Percentiles rank a stretch among this genome's conserved stretches.
Conservation (phyloP, 768 basidiomycete species). For the Lanmaoa pseudosensibilis region DNA sequence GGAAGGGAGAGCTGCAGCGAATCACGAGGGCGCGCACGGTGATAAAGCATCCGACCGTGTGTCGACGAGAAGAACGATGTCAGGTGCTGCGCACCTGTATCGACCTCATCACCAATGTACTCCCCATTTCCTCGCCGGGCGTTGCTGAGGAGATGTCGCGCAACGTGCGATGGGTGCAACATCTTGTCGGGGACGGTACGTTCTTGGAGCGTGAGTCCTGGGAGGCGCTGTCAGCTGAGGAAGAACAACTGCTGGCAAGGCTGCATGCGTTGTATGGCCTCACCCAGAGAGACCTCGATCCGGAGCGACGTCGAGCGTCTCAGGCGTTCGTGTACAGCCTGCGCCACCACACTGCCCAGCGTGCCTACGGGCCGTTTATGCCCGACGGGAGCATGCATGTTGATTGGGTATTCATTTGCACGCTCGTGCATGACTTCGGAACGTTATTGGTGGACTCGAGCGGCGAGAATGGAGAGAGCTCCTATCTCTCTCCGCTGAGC, state of each 20-base stretch:
- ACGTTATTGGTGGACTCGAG: slow-evolving; percentile 49
- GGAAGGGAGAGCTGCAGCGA: slow-evolving; percentile 54
- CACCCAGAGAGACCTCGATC: slow-evolving; percentile 43
- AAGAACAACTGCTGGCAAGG: slow-evolving; percentile 44
- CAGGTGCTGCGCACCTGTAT: slow-evolving; percentile 49
- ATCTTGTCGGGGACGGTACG: slow-evolving; percentile 40
- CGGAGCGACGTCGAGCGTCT: slow-evolving; percentile 37
- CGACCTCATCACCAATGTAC: slow-evolving; percentile 45
- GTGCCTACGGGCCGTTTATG: slow-evolving; percentile 58
- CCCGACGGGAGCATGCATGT: slow-evolving; percentile 43
- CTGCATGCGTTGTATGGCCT: slow-evolving; percentile 61
- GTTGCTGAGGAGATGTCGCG: slow-evolving; percentile 37
- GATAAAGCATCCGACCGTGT: slow-evolving; percentile 34
- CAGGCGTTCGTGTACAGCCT: slow-evolving; percentile 63
- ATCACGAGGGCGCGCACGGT: slow-evolving; percentile 56
- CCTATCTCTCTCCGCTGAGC: slow-evolving; percentile 43
- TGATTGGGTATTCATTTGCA: slow-evolving; percentile 61
- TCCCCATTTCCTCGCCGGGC: slow-evolving; percentile 35
- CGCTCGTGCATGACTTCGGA: slow-evolving; percentile 55
- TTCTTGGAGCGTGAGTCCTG: slow-evolving; percentile 43
- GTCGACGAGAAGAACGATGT: slow-evolving; percentile 45
- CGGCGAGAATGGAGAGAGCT: slow-evolving; percentile 33
- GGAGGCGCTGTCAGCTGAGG: slow-evolving; percentile 36
- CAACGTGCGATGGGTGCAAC: slow-evolving; percentile 54
- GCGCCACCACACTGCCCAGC: slow-evolving; percentile 51